Evolutionary conservation across 176 grass and related monocot genomes (phyloP).

Genomic region (Oropetium thomaeum): DNA sequence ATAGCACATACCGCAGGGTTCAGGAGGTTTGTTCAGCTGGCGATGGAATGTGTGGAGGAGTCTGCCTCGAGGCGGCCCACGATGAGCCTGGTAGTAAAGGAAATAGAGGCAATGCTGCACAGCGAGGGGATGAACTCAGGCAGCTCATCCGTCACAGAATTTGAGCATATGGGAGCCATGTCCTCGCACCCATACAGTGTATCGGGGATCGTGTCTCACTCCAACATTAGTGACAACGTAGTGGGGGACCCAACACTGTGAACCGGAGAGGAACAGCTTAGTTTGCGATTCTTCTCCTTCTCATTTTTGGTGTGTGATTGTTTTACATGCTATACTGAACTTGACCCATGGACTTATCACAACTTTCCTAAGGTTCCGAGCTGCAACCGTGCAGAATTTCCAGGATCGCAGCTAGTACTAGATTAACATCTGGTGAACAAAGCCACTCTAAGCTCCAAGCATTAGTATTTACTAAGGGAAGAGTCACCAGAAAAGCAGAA

Average conservation of each 20-base stretch:
- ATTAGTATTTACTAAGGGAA: neutral
- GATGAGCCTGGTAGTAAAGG: constrained; percentile 76
- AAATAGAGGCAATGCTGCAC: constrained; percentile 66
- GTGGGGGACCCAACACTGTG: neutral
- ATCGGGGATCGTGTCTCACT: neutral
- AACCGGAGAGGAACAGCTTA: neutral
- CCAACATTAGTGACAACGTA: constrained; percentile 21
- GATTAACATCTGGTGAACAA: neutral
- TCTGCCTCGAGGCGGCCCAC: constrained; percentile 46
- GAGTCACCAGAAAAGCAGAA: neutral
- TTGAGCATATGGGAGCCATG: neutral
- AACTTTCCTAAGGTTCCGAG: neutral
- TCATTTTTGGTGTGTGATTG: neutral
- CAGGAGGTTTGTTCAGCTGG: constrained; percentile 70
- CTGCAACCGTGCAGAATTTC: neutral
- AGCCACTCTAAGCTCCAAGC: neutral
- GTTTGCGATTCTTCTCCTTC: neutral
- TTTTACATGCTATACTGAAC: neutral
- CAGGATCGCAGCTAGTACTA: neutral
- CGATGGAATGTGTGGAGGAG: constrained; percentile 66
- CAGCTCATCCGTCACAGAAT: constrained; percentile 25
- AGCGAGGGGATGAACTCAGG: constrained; percentile 33
- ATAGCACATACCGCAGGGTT: constrained; percentile 36
- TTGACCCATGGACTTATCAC: neutral
- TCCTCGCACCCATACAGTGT: constrained; percentile 7